A percentile compares a stretch with the other conserved stretches of the same genome.
Evolutionary conservation across 768 basidiomycete genomes (phyloP).

Genomic region (Kwoniella botswanensis): DNA sequence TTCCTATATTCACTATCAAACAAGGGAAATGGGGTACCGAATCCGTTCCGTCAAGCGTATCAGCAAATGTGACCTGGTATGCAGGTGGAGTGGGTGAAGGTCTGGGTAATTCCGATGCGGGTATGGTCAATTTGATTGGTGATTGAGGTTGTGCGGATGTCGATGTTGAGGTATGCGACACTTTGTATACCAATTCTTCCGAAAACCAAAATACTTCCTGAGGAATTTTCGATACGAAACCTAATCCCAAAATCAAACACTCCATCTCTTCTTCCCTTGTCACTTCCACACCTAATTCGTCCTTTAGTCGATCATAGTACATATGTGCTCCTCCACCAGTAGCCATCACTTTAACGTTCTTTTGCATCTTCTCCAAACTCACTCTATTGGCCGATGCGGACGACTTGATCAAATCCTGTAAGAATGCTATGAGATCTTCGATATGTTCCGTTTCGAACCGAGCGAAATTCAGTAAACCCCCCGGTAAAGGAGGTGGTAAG

Average conservation of each 20-base stretch:
- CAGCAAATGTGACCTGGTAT: slow-evolving; percentile 86
- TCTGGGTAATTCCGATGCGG: slow-evolving; percentile 67
- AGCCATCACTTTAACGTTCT: slow-evolving; percentile 93
- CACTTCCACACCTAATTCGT: slow-evolving; percentile 80
- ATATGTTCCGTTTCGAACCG: slow-evolving; percentile 94
- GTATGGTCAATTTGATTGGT: slow-evolving; percentile 38
- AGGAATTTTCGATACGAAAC: slow-evolving; percentile 93
- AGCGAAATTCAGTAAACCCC: slow-evolving; percentile 96
- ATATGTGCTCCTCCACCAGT: slow-evolving; percentile 97
- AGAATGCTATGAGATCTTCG: slow-evolving; percentile 79
- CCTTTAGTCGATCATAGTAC: slow-evolving; percentile 81
- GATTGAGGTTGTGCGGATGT: background rate
- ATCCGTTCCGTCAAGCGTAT: slow-evolving; percentile 52
- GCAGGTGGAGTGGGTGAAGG: slow-evolving; percentile 89
- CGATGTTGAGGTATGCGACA: slow-evolving; percentile 55
- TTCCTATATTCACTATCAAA: slow-evolving; percentile 95
- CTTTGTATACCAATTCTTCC: slow-evolving; percentile 85
- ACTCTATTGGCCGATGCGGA: slow-evolving; percentile 87
- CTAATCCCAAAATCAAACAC: slow-evolving; percentile 92
- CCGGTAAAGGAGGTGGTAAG: slow-evolving; percentile 81
- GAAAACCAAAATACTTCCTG: slow-evolving; percentile 99
- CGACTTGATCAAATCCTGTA: slow-evolving; percentile 80
- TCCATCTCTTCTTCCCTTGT: slow-evolving; percentile 97
- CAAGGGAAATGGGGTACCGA: slow-evolving; percentile 83
- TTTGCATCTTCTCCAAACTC: slow-evolving; percentile 85